phyloP scores from a whole-genome alignment of 257 asterid species.

The Nicotiana noctiflora region DNA sequence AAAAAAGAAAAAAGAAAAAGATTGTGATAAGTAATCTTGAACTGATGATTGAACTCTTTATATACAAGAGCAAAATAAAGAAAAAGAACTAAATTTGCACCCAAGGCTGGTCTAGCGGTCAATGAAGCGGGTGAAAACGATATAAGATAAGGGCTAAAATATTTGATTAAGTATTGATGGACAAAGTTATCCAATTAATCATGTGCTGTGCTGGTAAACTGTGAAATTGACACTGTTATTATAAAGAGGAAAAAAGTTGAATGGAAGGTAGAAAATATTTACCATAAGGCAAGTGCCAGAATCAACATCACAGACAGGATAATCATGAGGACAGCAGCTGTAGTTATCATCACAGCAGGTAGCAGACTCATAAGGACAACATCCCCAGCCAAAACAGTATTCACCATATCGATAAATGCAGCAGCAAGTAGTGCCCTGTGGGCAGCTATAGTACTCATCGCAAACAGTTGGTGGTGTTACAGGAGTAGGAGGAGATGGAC shows the following conservation, averaged over 20 bases:
- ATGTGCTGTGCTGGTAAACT: too few relatives aligned
- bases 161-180: too few relatives aligned
- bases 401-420: conserved; percentile 48
- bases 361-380: conserved; percentile 86
- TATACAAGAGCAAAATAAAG: not conserved
- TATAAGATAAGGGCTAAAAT: not conserved
- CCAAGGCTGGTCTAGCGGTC: not conserved
- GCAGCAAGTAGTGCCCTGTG: conserved; percentile 71
- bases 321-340: conserved; percentile 88
- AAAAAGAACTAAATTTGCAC: not conserved
- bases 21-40: conserved; percentile 3
- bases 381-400: conserved; percentile 78
- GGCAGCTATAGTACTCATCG: conserved; percentile 64
- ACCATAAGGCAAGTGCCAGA: conserved; percentile 73
- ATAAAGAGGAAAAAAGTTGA: too few relatives aligned
- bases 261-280: conserved; percentile 2
- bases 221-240: too few relatives aligned
- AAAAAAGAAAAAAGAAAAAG: not conserved
- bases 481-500: conserved; percentile 78
- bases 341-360: conserved; percentile 79
- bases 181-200: too few relatives aligned
- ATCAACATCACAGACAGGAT: conserved; percentile 59
- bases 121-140: not conserved
- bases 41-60: not conserved
- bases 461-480: conserved; percentile 61